Percentiles rank a stretch among this genome's conserved stretches.
These are phyloP conservation scores for Neoconidiobolus thromboides DNA, from an alignment of 371 early-diverging fungal genomes.

Conservation along the genomic window DNA sequence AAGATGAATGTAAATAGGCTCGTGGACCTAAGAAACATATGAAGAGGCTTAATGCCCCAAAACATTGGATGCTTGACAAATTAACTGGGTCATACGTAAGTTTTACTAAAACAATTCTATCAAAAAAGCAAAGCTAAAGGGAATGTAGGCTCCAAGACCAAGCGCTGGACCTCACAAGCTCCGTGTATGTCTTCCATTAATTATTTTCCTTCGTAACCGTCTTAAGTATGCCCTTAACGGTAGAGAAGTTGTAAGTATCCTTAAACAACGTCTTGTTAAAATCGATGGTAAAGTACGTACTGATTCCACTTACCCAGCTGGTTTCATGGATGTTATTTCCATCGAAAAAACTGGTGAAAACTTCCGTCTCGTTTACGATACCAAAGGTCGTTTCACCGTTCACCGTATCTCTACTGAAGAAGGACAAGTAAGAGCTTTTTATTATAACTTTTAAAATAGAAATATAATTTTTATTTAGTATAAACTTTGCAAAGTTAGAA, in stretches of 20 bases:
- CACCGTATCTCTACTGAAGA: conserved; percentile 98
- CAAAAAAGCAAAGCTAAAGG: background rate
- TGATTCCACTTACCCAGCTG: conserved; percentile 96
- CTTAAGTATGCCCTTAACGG: conserved; percentile 97
- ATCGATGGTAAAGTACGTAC: conserved; percentile 99
- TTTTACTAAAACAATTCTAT: background rate
- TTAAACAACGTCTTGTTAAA: conserved; percentile 96
- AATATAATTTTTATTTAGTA: conserved; percentile 21
- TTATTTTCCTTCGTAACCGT: conserved; percentile 97
- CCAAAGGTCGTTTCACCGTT: conserved; percentile 98
- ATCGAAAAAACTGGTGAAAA: conserved; percentile 98
- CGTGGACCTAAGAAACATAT: conserved; percentile 99
- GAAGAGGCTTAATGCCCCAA: conserved; percentile 99
- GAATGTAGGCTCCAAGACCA: conserved; percentile 84
- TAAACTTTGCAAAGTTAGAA: conserved; percentile 98
- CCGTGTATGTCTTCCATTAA: conserved; percentile 96
- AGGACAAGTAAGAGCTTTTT: conserved; percentile 40
- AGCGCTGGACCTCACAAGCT: conserved; percentile 98
- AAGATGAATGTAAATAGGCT: conserved; percentile 30
- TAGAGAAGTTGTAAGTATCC: conserved; percentile 93
- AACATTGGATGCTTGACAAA: conserved; percentile 99
- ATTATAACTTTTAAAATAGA: background rate
- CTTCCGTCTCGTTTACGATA: conserved; percentile 98
- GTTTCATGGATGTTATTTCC: conserved; percentile 98
- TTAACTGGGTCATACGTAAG: conserved; percentile 82